Base-by-base conservation (phyloP, 108 stramenopile genomes). In the Phaeodactylum tricornutum region DNA sequence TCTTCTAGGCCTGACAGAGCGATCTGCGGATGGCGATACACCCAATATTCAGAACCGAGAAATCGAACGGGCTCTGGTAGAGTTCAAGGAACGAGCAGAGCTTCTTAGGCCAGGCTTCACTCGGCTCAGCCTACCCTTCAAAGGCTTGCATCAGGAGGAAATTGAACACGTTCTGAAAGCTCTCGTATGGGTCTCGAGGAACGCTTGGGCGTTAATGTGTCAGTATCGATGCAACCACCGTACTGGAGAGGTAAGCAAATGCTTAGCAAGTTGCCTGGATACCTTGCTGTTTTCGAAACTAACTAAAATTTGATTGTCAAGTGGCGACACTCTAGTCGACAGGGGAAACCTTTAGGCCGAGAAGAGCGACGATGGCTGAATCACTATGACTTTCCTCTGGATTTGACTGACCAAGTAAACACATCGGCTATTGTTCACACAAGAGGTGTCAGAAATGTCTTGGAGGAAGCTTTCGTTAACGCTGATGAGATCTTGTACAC, bases 51-150 rank as follows among this genome's bases (percentile, higher is more conserved):
- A 50, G 27, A 91, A 87, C 47, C 50, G 66, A 35, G 55, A 54
- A n/a, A 66, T 96, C 19, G 94, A 97, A 64, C 57, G 59, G 1
- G 90, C 86, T 31, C 62, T 99, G 40, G 48, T 97, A 11, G 66
- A 73, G 22, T 66, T 75, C 23, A 84, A 86, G 33, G 91, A 82
- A 41, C 67, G 75, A 0, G 72, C 64, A 9, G 94, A 96, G 57
- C 50, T 89, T 26, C 54, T 92, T 27, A 66, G 94, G 8, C 92
- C 94, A 7, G 94, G 98, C n/a, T 95, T 84, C 32, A 90, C 94
- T 16, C 68, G 98, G 27, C 58, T 99, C 16, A 83, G 81, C 47
- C 60, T 94, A 0, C 74, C 92, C 14, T 94, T 78, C 57, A 82
- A 79, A 50, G 77, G 72, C 1, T 52, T 88, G 51, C 53, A 65